Conservation (phyloP, 192 early-diverging fungal species). For the Linnemannia hyalina region DNA sequence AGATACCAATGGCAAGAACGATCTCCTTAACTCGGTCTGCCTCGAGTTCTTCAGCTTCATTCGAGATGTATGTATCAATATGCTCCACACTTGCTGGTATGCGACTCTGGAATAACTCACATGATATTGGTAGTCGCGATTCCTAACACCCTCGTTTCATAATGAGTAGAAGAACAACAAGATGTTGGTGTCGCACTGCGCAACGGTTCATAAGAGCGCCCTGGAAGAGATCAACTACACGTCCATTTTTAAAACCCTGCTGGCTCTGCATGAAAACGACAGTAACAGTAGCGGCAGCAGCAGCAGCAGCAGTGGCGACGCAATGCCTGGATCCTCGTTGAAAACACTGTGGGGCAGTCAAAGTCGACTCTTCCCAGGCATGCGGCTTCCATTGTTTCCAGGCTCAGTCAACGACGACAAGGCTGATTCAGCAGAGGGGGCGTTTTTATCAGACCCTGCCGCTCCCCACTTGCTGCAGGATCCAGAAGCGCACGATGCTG, state of each 20-base stretch:
- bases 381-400: not conserved
- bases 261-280: not conserved
- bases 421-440: not conserved
- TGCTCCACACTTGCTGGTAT: not conserved
- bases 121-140: not conserved
- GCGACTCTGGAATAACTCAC: not conserved
- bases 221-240: slow-evolving; percentile 4
- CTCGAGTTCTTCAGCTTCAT: slow-evolving; percentile 89
- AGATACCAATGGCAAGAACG: slow-evolving; percentile 73
- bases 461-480: too few species aligned
- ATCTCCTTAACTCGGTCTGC: slow-evolving; percentile 90
- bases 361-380: slow-evolving; percentile 6
- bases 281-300: slow-evolving; percentile 71
- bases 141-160: not conserved
- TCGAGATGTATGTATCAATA: slow-evolving; percentile 57
- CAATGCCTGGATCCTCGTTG: not conserved
- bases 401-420: not conserved
- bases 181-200: slow-evolving; percentile 75
- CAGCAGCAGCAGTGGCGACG: not conserved
- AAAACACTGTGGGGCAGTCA: not conserved
- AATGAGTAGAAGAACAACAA: slow-evolving; percentile 67
- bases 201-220: slow-evolving; percentile 23
- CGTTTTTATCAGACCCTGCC: not conserved
- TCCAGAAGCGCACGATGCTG: not conserved
- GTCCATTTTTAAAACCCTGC: not conserved